Evolutionary conservation across 768 basidiomycete genomes (phyloP), one percentile per base, ranked within the genome.

Genomic region (Dacryopinax spathularia): DNA sequence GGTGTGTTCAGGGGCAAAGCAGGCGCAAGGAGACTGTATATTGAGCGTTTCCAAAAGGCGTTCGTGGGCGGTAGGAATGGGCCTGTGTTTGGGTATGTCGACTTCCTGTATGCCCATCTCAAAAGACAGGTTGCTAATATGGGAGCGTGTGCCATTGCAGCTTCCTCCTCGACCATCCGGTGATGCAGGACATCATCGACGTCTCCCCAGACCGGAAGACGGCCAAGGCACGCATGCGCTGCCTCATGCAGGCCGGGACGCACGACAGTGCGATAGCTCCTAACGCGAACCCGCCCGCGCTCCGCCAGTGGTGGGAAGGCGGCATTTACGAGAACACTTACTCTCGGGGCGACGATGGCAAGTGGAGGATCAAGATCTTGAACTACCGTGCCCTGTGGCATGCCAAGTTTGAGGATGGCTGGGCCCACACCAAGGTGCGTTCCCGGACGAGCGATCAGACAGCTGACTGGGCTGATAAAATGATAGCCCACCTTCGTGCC

Each of bases 281-380:
- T 10, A 13, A 56, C 13, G 13, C 48, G 13, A 33, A 5, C 63
- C 13, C 16, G 36, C 43, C 34, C n/a, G n/a, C 3, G 18, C 22
- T 39, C 22, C 10, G 60, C 4, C 63, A 56, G 34, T 64, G 43
- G 48, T 64, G 41, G 34, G 63, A 64, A 22, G 43, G 48, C 39
- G 63, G 62, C 15, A 37, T 64, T 2, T 64, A 64, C 48, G 63
- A 64, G 63, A 64, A 64, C 33, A 44, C 56, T 18, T 64, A 60
- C 22, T 4, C 43, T 15, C 39, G 63, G 18, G 39, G 43, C 3
- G 36, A 15, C 33, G 48, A 64, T 34, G 63, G 56, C 22, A 44
- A 29, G 33, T 64, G 63, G 63, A 64, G 48, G 63, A 48, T 64
- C 56, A 29, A 34, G 36, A 22, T 64, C 27, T 27, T 64, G 13